Conservation (phyloP, 2,329 filamentous ascomycete genomes). For the Ascochyta koolunga region DNA sequence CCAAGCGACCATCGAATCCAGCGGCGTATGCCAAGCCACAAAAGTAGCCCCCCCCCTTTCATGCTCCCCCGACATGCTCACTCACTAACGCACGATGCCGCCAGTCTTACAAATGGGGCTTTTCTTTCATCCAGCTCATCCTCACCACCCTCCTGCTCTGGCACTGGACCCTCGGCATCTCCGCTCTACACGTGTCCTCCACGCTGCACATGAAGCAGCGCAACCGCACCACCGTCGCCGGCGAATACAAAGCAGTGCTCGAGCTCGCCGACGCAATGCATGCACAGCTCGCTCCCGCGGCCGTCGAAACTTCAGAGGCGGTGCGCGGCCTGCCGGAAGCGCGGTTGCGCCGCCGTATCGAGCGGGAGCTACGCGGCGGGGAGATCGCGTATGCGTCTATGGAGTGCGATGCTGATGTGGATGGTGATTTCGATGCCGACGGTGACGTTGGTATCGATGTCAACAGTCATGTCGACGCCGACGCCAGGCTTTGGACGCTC, state of each 20-base stretch:
- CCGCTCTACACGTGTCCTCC: conserved; percentile 13
- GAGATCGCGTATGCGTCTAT: conserved; percentile 28
- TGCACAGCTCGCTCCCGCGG: background rate
- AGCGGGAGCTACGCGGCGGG: conserved; percentile 7
- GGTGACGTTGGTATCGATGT: too few species aligned
- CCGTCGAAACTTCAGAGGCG: too few species aligned
- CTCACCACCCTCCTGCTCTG: conserved; percentile 15
- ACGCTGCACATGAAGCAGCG: conserved; percentile 7
- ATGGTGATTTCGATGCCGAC: too few species aligned
- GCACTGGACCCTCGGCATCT: conserved; percentile 22
- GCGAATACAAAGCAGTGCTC: conserved; percentile 24
- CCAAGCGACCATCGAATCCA: background rate
- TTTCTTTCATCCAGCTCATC: conserved; percentile 27
- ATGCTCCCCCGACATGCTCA: background rate
- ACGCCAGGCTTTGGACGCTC: background rate
- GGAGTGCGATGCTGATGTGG: too few species aligned
- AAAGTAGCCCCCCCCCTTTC: background rate
- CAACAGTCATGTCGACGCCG: too few species aligned
- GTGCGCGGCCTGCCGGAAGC: background rate
- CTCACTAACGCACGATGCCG: conserved; percentile 6
- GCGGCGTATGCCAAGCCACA: background rate
- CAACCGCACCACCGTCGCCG: conserved; percentile 6
- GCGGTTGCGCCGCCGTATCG: background rate
- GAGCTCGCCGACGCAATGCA: conserved; percentile 25
- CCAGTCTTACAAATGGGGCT: conserved; percentile 35